Base-by-base conservation (phyloP, 257 asterid species). In the Lantana camara region DNA sequence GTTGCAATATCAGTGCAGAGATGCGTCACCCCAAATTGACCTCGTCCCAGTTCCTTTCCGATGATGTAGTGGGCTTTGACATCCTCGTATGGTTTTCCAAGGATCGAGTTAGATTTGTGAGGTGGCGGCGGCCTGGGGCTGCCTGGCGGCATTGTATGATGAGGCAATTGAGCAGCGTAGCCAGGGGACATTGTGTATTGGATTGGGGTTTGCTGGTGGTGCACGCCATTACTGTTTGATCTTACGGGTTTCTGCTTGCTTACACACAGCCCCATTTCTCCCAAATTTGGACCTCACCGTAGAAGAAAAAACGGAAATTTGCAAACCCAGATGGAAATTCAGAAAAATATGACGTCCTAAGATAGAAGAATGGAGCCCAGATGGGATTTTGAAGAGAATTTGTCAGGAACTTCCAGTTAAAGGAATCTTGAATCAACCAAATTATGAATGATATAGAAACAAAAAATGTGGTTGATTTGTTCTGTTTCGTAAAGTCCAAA, bases 11-110 rank as follows among this genome's bases (percentile, higher is more conserved):
- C 82, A 10, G 85, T 79, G 74, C 95, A 86, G 24, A 84, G 82
- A 47, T 81, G 58, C 16, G 95, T 89, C 3, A 89, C 89, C 0
- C 96, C 96, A 69, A 89, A 89, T 46, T 86, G 96, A 5, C 96
- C 96, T 59, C 87, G 71, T 0, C 96, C 96, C 63, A 89, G 68
- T 73, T 89, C 93, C 66, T 67, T 79, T 0, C 96, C 96, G 1
- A 89, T 71, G 11, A 21, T 66, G 76, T 89, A 89, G 8, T 64
- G 76, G 23, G 60, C 23, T 48, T 53, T 84, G 45, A 89, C 64
- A 48, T 89, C 95, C 66, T 80, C 88, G 74, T 73, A 84, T 1
- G 91, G 68, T 73, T 78, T 84, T 6, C 93, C 89, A 46, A 89
- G 83, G 50, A 89, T 86, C 5, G 96, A 71, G 60, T 80, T 71